Base-by-base conservation (phyloP, 495 filamentous ascomycete species). In the Platismatia glauca region DNA sequence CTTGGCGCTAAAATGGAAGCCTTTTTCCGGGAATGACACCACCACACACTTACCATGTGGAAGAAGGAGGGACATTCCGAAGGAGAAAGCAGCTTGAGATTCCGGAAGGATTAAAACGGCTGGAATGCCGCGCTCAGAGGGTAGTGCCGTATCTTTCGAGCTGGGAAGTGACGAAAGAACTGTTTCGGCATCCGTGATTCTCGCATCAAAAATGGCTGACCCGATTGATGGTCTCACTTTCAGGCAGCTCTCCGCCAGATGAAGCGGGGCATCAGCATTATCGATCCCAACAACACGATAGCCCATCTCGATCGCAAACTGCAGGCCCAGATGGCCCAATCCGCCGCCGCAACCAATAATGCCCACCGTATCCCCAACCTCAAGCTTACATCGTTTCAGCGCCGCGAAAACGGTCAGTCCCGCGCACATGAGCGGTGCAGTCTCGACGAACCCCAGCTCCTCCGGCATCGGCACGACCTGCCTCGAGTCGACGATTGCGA, bases 341-440 rank as follows among this genome's bases (percentile, higher is more conserved):
- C 55, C 55, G 2, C 55, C 55, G 18, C 55, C 34, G 18, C 55
- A 57, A 4, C 55, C 55, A 18, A 57, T 9, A 41, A 39, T 37
- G 8, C 55, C 34, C 16, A 29, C 55, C 11, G 20, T 18, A 33
- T 33, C 55, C 22, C 35, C 55, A 34, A 16, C 20, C 35, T 33
- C 20, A 13, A 57, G 38, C 15, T 4, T 22, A 27, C 55, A 41
- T 24, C 38, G 35, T 37, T 57, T 57, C 16, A 41, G 38, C 15
- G 55, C 55, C 31, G 34, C 35, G 16, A 35, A 57, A 12, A 57
- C 38, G 6, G 55, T 57, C 22, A 37, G 38, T 34, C 55, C 55
- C 12, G 55, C 55, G 27, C 55, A 57, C 55, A 57, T 57, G 11
- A 57, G 38, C 7, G 55, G 55, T 34, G 55, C 55, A 20, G 34